These are phyloP conservation scores for Alternaria brassicae DNA, from an alignment of 2,329 filamentous ascomycete genomes.

Conservation along the genomic window DNA sequence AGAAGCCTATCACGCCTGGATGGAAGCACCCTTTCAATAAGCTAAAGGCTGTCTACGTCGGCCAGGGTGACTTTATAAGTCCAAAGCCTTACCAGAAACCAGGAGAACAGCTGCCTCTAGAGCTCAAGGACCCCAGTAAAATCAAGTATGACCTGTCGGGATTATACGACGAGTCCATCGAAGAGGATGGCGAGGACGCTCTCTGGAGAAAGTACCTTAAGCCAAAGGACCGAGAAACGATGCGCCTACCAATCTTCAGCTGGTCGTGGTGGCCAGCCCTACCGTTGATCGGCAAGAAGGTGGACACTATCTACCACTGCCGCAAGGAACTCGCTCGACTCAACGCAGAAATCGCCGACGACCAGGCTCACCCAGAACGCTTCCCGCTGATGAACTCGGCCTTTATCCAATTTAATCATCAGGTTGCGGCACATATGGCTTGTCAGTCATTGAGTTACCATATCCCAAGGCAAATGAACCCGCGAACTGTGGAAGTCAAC, in stretches of 20 bases:
- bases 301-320: slow-evolving; percentile 93
- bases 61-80: slow-evolving; percentile 49
- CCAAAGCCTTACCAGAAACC: slow-evolving; percentile 53
- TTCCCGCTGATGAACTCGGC: slow-evolving; percentile 95
- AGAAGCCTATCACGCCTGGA: slow-evolving; percentile 25
- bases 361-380: slow-evolving; percentile 83
- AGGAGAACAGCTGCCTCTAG: slow-evolving; percentile 49
- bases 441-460: slow-evolving; percentile 93
- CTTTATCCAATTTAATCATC: slow-evolving; percentile 98
- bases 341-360: slow-evolving; percentile 89
- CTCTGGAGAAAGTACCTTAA: slow-evolving; percentile 85
- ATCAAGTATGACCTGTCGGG: slow-evolving; percentile 41
- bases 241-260: slow-evolving; percentile 68
- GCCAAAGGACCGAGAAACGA: slow-evolving; percentile 82
- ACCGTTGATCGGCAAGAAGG: slow-evolving; percentile 84
- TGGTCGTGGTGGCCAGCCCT: slow-evolving; percentile 76
- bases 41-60: slow-evolving; percentile 33
- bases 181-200: slow-evolving; percentile 52
- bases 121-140: slow-evolving; percentile 33
- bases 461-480: slow-evolving; percentile 90
- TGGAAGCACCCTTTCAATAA: slow-evolving; percentile 30
- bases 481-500: slow-evolving; percentile 89
- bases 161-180: slow-evolving; percentile 40
- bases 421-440: slow-evolving; percentile 97
- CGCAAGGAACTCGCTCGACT: slow-evolving; percentile 84